Evolutionary conservation across 2,329 filamentous ascomycete species (phyloP).

Genomic region (Metarhizium robertsii): DNA sequence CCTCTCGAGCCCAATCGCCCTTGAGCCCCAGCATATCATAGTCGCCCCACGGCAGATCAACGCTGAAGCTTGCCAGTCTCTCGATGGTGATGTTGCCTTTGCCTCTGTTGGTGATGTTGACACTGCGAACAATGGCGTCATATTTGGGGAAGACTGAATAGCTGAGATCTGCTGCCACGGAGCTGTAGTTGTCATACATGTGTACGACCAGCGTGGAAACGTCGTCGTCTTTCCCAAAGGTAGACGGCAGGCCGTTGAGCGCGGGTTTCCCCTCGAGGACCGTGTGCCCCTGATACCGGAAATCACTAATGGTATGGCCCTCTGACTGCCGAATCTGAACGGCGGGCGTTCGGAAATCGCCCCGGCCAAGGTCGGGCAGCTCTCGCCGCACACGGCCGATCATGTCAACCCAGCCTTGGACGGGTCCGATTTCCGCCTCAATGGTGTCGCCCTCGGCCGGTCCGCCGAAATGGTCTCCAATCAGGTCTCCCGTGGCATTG

Average conservation of each 20-base stretch:
- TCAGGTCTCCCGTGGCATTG: slow-evolving; percentile 41
- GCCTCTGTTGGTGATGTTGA: slow-evolving; percentile 51
- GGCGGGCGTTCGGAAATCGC: slow-evolving; percentile 53
- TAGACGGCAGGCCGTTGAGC: slow-evolving; percentile 47
- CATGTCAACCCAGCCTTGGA: slow-evolving; percentile 43
- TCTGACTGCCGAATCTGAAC: slow-evolving; percentile 49
- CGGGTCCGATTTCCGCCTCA: slow-evolving; percentile 26
- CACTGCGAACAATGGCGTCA: slow-evolving; percentile 52
- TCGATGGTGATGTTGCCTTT: slow-evolving; percentile 42
- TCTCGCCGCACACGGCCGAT: slow-evolving; percentile 46
- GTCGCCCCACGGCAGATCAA: slow-evolving; percentile 51
- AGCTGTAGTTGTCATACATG: slow-evolving; percentile 48
- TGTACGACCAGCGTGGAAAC: slow-evolving; percentile 50
- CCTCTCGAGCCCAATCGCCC: slow-evolving; percentile 55
- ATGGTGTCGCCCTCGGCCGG: slow-evolving; percentile 38
- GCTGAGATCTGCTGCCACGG: slow-evolving; percentile 46
- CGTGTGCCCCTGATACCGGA: slow-evolving; percentile 49
- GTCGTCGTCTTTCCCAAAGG: slow-evolving; percentile 44
- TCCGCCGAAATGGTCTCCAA: slow-evolving; percentile 53
- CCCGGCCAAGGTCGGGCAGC: slow-evolving; percentile 54
- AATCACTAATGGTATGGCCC: slow-evolving; percentile 49
- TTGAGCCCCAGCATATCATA: slow-evolving; percentile 52
- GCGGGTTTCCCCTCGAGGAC: slow-evolving; percentile 45
- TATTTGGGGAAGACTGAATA: slow-evolving; percentile 56
- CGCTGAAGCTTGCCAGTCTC: slow-evolving; percentile 49